Conservation (phyloP, 345 rosid genomes). For the Acer campestre region DNA sequence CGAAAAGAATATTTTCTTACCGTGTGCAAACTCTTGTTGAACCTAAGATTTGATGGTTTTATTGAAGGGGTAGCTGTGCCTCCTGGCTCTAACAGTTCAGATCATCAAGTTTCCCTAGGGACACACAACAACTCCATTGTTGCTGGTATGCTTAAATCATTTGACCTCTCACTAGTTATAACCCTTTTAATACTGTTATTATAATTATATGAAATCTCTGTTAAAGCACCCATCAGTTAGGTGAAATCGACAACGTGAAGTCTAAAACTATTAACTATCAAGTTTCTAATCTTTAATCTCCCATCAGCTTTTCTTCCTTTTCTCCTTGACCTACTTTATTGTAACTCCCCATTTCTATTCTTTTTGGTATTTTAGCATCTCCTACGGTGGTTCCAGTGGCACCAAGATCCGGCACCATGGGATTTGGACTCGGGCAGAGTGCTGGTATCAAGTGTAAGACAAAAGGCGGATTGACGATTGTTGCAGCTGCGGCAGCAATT, state of each 20-base stretch:
- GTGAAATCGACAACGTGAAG: background rate
- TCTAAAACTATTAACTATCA: background rate
- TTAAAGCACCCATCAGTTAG: background rate
- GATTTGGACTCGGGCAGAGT: conserved; percentile 39
- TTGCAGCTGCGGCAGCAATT: conserved; percentile 30
- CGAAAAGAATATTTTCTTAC: background rate
- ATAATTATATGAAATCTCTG: background rate
- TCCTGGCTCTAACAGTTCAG: conserved; percentile 36
- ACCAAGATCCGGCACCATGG: conserved; percentile 47
- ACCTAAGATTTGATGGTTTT: conserved; percentile 2
- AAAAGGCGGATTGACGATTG: conserved; percentile 20
- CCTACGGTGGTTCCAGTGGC: conserved; percentile 45
- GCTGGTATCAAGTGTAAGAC: conserved; percentile 34
- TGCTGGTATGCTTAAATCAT: conserved; percentile 40
- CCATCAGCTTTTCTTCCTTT: background rate
- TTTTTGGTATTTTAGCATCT: conserved; percentile 39
- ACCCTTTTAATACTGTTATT: background rate
- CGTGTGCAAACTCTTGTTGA: background rate
- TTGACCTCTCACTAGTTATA: background rate
- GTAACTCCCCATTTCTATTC: background rate
- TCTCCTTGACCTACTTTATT: no score
- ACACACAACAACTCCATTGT: conserved; percentile 39
- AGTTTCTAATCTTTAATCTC: background rate
- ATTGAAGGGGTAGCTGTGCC: conserved; percentile 35
- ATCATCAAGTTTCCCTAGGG: conserved; percentile 43